A percentile compares a stretch with the other conserved stretches of the same genome.
Conservation (phyloP, 2,329 filamentous ascomycete species). For the Cladophialophora exuberans region DNA sequence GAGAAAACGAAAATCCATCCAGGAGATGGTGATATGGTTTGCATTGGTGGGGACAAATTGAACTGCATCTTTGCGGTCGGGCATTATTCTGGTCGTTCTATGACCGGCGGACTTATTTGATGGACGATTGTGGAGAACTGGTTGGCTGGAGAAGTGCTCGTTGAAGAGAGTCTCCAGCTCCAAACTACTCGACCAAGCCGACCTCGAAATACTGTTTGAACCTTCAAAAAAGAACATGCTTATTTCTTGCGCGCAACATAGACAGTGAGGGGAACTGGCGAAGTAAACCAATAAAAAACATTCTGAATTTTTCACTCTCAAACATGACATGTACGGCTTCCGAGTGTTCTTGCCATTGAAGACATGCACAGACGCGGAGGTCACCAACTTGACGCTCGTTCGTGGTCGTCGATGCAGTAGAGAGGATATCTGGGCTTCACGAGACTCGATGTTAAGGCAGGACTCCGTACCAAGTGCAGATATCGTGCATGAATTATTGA, state of each 20-base stretch:
- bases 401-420: too few relatives aligned
- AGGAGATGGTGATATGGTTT: slow-evolving; percentile 1
- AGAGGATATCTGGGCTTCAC: too few relatives aligned
- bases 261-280: slow-evolving; percentile 4
- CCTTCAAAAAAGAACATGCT: slow-evolving; percentile 7
- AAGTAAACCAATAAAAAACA: not conserved
- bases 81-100: not conserved
- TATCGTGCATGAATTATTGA: too few relatives aligned
- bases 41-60: not conserved
- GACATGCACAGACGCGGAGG: too few relatives aligned
- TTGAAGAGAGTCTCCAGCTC: not conserved
- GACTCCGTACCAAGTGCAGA: too few relatives aligned
- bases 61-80: not conserved
- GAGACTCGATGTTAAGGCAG: too few relatives aligned
- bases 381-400: too few relatives aligned
- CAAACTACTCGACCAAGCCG: not conserved
- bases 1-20: too few relatives aligned
- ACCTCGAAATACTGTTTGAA: not conserved
- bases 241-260: slow-evolving; percentile 8
- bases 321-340: not conserved
- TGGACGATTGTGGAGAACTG: not conserved
- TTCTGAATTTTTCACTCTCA: not conserved
- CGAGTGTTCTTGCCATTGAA: not conserved
- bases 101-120: not conserved
- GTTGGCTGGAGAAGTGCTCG: not conserved